A percentile compares a stretch with the other conserved stretches of the same genome.
Evolutionary conservation across 148 eudicot genomes (phyloP).

Genomic region (Persicaria tinctoria): DNA sequence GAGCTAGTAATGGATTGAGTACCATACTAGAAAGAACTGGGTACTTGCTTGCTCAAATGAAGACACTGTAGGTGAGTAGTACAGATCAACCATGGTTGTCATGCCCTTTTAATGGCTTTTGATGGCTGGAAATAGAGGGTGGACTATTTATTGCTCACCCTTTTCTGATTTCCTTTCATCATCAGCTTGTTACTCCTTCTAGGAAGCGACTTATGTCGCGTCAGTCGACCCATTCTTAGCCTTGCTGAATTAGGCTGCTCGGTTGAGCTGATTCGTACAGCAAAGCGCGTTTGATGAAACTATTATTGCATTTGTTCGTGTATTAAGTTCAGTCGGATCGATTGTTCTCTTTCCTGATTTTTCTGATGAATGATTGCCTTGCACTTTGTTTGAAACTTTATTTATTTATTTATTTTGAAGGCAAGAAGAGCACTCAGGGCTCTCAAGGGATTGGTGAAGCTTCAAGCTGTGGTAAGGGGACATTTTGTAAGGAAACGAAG

Average conservation of each 20-base stretch:
- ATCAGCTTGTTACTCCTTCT: background rate
- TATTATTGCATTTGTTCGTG: too few species aligned
- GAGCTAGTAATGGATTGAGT: background rate
- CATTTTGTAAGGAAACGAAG: constrained; percentile 87
- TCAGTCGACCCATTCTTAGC: constrained; percentile 4
- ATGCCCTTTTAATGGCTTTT: background rate
- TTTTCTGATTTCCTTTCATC: background rate
- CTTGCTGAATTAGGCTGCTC: background rate
- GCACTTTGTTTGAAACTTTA: background rate
- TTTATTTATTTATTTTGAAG: constrained; percentile 24
- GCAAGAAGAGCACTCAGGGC: constrained; percentile 94
- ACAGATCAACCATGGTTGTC: constrained; percentile 2
- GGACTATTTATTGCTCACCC: background rate
- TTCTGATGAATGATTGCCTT: background rate
- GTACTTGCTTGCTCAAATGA: background rate
- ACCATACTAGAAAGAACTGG: background rate
- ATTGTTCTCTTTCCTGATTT: background rate
- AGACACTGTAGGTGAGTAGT: background rate
- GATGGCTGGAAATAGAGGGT: background rate
- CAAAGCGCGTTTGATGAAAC: too few species aligned
- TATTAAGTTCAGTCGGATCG: background rate
- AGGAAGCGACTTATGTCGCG: background rate
- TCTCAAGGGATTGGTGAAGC: constrained; percentile 83
- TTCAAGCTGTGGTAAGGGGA: constrained; percentile 94
- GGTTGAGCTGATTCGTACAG: background rate